These are phyloP conservation scores for Fusarium secorum DNA, from an alignment of 2,329 filamentous ascomycete species.

Conservation along the genomic window DNA sequence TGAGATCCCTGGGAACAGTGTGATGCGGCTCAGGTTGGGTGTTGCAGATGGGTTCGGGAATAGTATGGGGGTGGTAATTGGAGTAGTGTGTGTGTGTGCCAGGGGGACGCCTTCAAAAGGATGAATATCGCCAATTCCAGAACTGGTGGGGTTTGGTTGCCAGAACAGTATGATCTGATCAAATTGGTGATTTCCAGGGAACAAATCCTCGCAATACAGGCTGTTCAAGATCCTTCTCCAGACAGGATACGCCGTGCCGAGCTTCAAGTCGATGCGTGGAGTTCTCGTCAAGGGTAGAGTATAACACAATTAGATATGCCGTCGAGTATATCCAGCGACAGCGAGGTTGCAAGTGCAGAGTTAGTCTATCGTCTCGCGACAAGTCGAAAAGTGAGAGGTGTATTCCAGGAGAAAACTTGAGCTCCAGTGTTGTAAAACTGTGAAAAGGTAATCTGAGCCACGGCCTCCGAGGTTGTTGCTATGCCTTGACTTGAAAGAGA, in stretches of 20 bases:
- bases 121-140: slow-evolving; percentile 7
- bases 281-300: not conserved
- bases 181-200: not conserved
- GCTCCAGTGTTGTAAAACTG: slow-evolving; percentile 1
- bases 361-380: not conserved
- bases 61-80: slow-evolving; percentile 3
- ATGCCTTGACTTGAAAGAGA: slow-evolving; percentile 5
- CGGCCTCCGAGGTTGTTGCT: slow-evolving; percentile 8
- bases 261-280: not conserved
- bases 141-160: not conserved
- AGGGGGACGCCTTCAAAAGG: not conserved
- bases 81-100: slow-evolving; percentile 1
- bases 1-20: not conserved
- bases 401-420: slow-evolving; percentile 5
- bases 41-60: slow-evolving; percentile 12
- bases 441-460: slow-evolving; percentile 15
- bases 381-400: slow-evolving; percentile 2
- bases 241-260: not conserved
- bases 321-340: not conserved
- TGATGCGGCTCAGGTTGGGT: slow-evolving; percentile 11
- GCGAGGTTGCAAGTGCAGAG: not conserved
- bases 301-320: not conserved
- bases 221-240: not conserved
- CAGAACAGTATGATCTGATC: not conserved
- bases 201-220: not conserved